Conservation (phyloP, 2,329 filamentous ascomycete species). For the Microsporum ferrugineum region DNA sequence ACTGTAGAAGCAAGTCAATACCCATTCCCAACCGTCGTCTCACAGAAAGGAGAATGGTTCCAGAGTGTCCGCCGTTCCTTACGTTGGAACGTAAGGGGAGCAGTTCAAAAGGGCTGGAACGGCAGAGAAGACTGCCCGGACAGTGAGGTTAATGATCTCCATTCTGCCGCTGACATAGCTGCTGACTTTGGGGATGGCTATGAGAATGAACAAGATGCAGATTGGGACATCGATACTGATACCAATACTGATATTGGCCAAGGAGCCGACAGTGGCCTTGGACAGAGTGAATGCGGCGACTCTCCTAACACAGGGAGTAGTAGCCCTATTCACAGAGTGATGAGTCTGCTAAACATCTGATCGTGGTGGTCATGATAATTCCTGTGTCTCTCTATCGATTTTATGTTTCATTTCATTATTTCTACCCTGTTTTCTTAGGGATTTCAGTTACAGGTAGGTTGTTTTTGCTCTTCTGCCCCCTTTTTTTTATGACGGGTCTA, state of each 20-base stretch:
- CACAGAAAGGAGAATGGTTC: conserved; percentile 88
- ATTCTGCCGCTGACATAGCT: neutral
- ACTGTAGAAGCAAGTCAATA: conserved; percentile 94
- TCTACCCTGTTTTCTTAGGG: neutral
- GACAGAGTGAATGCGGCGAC: conserved; percentile 56
- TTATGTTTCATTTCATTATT: neutral
- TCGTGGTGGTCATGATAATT: neutral
- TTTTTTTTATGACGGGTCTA: neutral
- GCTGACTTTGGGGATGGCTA: conserved; percentile 25
- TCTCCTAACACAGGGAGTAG: conserved; percentile 44
- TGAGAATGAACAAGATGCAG: conserved; percentile 46
- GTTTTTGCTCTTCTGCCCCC: neutral
- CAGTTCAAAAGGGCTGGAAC: conserved; percentile 77
- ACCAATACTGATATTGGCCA: conserved; percentile 20
- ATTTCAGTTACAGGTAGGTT: neutral
- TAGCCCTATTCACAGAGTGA: conserved; percentile 59
- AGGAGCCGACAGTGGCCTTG: conserved; percentile 37
- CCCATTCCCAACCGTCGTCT: conserved; percentile 90
- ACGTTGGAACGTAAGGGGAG: conserved; percentile 87
- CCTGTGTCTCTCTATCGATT: neutral
- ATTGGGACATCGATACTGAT: conserved; percentile 95
- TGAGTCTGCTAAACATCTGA: conserved; percentile 58
- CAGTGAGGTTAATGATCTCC: conserved; percentile 11
- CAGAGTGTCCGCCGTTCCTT: conserved; percentile 85
- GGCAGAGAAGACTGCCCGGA: conserved; percentile 31